A percentile compares a stretch with the other conserved stretches of the same genome.
Evolutionary conservation across 148 eudicot genomes (phyloP).

Genomic region (Nyssa sinensis): DNA sequence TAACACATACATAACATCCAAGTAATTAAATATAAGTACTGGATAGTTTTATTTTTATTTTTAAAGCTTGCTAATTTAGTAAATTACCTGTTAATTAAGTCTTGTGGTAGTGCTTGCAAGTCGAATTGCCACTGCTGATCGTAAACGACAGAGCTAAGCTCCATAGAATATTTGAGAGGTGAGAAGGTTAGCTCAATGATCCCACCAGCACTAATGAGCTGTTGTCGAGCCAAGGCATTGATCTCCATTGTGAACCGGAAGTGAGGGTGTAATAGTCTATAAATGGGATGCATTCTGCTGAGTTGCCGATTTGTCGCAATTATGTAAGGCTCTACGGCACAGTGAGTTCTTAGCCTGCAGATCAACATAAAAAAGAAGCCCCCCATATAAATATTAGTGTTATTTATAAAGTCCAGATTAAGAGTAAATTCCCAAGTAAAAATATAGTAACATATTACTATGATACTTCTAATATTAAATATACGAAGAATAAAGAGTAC

Average conservation of each 20-base stretch:
- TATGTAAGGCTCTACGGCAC: slow-evolving; percentile 69
- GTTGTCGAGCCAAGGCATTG: slow-evolving; percentile 73
- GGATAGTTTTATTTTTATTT: too few species aligned
- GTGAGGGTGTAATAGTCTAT: slow-evolving; percentile 67
- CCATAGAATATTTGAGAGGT: slow-evolving; percentile 54
- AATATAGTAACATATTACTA: too few species aligned
- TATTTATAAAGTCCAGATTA: too few species aligned
- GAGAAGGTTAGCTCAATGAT: slow-evolving; percentile 63
- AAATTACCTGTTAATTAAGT: slow-evolving; percentile 65
- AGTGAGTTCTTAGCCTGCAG: slow-evolving; percentile 83
- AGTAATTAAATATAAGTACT: too few species aligned
- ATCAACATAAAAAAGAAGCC: too few species aligned
- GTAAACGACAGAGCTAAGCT: slow-evolving; percentile 65
- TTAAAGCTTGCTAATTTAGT: too few species aligned
- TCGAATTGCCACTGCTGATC: slow-evolving; percentile 76
- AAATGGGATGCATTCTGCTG: slow-evolving; percentile 80
- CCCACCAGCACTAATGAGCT: slow-evolving; percentile 65
- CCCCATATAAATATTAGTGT: too few species aligned
- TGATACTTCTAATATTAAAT: too few species aligned
- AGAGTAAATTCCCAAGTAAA: too few species aligned
- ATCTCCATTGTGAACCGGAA: slow-evolving; percentile 93
- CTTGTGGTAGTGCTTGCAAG: slow-evolving; percentile 64
- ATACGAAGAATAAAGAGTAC: too few species aligned
- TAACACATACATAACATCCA: neutral
- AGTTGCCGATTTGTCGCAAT: slow-evolving; percentile 73